phyloP scores from a whole-genome alignment of 163 green algal species.

The Chlorella variabilis region DNA sequence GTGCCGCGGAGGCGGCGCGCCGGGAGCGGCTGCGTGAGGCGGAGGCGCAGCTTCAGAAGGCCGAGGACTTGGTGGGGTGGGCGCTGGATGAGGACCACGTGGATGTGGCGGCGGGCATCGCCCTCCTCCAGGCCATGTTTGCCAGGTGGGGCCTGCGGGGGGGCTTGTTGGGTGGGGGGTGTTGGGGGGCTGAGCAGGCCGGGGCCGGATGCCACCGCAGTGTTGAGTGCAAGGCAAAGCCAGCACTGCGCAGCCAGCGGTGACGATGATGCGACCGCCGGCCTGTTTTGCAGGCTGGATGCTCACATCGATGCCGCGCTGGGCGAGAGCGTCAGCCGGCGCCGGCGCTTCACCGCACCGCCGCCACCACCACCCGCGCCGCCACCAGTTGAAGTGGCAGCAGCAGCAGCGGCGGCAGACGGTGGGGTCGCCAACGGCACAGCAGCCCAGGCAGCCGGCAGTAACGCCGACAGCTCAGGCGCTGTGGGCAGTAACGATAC shows the following conservation, averaged over 20 bases:
- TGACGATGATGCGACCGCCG: no score
- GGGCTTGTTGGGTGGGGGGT: no score
- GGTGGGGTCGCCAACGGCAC: no score
- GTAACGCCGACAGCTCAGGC: neutral
- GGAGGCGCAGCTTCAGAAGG: neutral
- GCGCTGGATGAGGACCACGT: neutral
- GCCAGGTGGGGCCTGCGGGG: slow-evolving; percentile 1
- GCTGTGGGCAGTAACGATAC: no score
- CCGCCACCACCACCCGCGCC: neutral
- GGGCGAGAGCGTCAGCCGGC: neutral
- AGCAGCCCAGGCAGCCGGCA: neutral
- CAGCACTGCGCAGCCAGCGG: no score
- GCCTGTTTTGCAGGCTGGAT: slow-evolving; percentile 15
- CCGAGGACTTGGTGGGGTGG: slow-evolving; percentile 15
- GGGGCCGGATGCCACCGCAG: no score
- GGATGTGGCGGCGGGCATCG: slow-evolving; percentile 2
- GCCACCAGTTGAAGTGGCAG: neutral
- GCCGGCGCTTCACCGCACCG: neutral
- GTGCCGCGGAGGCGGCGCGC: neutral
- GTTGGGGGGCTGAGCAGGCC: no score
- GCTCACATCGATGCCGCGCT: neutral
- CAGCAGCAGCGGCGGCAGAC: neutral
- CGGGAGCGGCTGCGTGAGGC: neutral
- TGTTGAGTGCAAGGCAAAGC: no score
- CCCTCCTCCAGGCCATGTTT: slow-evolving; percentile 6